These are phyloP conservation scores for Zalaria obscura DNA, from an alignment of 2,329 filamentous ascomycete species.

Conservation along the genomic window DNA sequence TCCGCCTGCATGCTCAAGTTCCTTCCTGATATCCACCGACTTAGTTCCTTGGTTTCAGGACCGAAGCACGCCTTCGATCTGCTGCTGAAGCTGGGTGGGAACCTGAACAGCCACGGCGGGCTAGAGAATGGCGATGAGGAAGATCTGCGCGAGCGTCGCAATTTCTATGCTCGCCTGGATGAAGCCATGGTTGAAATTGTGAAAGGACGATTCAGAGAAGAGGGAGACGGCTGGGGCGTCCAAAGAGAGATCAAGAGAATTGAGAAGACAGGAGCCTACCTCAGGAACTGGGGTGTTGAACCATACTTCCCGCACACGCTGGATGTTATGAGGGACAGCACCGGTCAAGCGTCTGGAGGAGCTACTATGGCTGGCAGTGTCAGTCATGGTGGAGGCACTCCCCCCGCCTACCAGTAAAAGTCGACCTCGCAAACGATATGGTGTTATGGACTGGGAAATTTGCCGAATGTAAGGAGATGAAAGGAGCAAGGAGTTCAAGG, in stretches of 20 bases:
- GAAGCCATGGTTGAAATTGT: slow-evolving; percentile 39
- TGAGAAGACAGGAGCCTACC: slow-evolving; percentile 39
- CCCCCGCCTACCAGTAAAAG: slow-evolving; percentile 8
- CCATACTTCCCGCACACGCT: slow-evolving; percentile 39
- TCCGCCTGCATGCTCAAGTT: slow-evolving; percentile 40
- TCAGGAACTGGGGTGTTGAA: slow-evolving; percentile 37
- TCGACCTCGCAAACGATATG: background rate
- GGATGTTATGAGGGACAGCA: slow-evolving; percentile 30
- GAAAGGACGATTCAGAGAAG: slow-evolving; percentile 31
- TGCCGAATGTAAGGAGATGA: background rate
- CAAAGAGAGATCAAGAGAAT: slow-evolving; percentile 39
- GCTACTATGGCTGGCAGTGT: slow-evolving; percentile 1
- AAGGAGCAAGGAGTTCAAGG: background rate
- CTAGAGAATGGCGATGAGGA: slow-evolving; percentile 33
- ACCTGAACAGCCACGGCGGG: slow-evolving; percentile 40
- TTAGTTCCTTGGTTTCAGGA: slow-evolving; percentile 32
- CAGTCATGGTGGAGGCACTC: slow-evolving; percentile 7
- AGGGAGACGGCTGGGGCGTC: slow-evolving; percentile 38
- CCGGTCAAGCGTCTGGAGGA: slow-evolving; percentile 4
- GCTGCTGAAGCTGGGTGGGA: slow-evolving; percentile 40
- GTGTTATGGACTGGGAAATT: background rate
- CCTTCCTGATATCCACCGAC: slow-evolving; percentile 37
- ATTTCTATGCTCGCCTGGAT: slow-evolving; percentile 36
- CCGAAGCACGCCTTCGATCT: slow-evolving; percentile 38
- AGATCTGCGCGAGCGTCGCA: slow-evolving; percentile 32